Percentiles rank a stretch among this genome's conserved stretches.
phyloP scores from a whole-genome alignment of 805 yeast genomes.

The Zygosaccharomyces lentus region DNA sequence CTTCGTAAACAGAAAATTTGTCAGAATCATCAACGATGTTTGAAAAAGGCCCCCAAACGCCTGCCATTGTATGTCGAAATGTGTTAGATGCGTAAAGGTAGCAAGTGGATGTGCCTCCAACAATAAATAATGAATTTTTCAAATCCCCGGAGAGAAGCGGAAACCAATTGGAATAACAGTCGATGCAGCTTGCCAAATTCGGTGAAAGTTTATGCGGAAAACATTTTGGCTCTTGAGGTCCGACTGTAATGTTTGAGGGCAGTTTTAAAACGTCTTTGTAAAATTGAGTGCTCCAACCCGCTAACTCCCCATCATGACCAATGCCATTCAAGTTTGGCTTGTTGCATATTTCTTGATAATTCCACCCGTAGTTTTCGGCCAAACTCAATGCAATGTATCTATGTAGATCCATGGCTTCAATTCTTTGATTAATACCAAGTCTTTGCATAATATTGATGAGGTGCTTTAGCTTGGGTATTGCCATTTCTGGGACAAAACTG shows the following conservation, averaged over 20 bases:
- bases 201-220: background rate
- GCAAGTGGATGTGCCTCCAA: slow-evolving; percentile 64
- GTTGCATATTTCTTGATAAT: slow-evolving; percentile 1
- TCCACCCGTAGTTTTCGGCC: slow-evolving; percentile 20
- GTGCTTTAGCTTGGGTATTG: slow-evolving; percentile 47
- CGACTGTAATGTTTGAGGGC: slow-evolving; percentile 27
- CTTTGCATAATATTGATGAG: slow-evolving; percentile 30
- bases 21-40: slow-evolving; percentile 29
- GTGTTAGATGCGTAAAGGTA: slow-evolving; percentile 36
- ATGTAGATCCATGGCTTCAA: slow-evolving; percentile 49
- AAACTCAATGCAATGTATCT: slow-evolving; percentile 39
- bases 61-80: slow-evolving; percentile 29
- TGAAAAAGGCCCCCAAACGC: slow-evolving; percentile 60
- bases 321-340: slow-evolving; percentile 22
- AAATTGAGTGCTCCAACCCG: slow-evolving; percentile 45
- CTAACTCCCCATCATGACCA: slow-evolving; percentile 55
- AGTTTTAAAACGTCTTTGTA: slow-evolving; percentile 22
- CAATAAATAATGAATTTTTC: slow-evolving; percentile 40
- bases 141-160: slow-evolving; percentile 33
- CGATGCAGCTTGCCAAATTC: slow-evolving; percentile 50
- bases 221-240: slow-evolving; percentile 21
- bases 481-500: slow-evolving; percentile 52
- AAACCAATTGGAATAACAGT: slow-evolving; percentile 56
- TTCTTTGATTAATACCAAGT: slow-evolving; percentile 11
- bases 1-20: slow-evolving; percentile 40